A percentile compares a stretch with the other conserved stretches of the same genome.
These are phyloP conservation scores for Hysterangium stoloniferum DNA, from an alignment of 768 basidiomycete species.

Conservation along the genomic window DNA sequence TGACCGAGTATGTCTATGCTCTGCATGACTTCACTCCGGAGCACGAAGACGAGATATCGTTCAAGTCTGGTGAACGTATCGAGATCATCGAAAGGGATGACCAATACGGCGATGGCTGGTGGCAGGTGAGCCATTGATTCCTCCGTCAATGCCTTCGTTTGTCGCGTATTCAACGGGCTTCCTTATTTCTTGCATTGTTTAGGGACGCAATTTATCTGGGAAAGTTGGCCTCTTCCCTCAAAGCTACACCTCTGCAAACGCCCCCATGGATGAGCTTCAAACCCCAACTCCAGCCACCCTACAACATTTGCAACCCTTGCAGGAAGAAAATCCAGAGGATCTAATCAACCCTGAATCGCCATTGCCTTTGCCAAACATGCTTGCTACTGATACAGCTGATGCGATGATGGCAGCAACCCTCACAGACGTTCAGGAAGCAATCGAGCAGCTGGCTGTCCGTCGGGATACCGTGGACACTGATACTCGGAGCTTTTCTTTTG, in stretches of 20 bases:
- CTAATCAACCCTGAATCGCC: slow-evolving; percentile 30
- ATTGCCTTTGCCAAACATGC: slow-evolving; percentile 21
- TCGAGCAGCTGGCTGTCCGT: slow-evolving; percentile 66
- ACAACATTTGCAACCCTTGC: slow-evolving; percentile 41
- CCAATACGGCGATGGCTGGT: slow-evolving; percentile 92
- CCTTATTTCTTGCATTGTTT: slow-evolving; percentile 7
- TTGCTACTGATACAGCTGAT: slow-evolving; percentile 1
- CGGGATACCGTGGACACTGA: slow-evolving; percentile 45
- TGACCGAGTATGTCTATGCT: slow-evolving; percentile 83
- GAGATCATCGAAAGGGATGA: slow-evolving; percentile 93
- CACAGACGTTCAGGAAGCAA: slow-evolving; percentile 85
- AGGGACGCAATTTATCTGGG: slow-evolving; percentile 81
- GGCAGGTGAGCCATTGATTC: slow-evolving; percentile 50
- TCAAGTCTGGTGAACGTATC: slow-evolving; percentile 79
- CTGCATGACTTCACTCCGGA: slow-evolving; percentile 86
- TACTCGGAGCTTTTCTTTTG: slow-evolving; percentile 68
- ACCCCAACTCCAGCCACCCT: slow-evolving; percentile 17
- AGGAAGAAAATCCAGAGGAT: slow-evolving; percentile 33
- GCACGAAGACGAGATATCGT: slow-evolving; percentile 88
- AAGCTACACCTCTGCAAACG: slow-evolving; percentile 68
- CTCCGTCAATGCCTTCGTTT: slow-evolving; percentile 14
- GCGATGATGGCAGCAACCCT: slow-evolving; percentile 81
- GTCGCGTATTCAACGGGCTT: slow-evolving; percentile 15
- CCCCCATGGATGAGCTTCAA: slow-evolving; percentile 27
- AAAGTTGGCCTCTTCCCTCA: slow-evolving; percentile 88